A percentile compares a stretch with the other conserved stretches of the same genome.
These are phyloP conservation scores for Porphyrellus cyaneotinctus DNA, from an alignment of 768 basidiomycete genomes.

Conservation along the genomic window DNA sequence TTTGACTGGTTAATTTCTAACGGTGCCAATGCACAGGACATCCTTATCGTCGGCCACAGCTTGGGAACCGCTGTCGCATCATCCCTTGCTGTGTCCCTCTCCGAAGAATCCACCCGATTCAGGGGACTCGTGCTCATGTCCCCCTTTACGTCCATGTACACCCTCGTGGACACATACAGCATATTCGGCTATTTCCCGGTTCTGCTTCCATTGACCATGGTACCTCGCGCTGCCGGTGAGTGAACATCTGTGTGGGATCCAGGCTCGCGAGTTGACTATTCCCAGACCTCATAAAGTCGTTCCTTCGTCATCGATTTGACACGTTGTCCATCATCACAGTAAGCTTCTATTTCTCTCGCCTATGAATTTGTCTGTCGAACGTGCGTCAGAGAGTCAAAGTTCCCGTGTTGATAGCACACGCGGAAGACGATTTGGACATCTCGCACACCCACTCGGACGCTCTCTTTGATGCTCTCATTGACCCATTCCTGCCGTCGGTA, in stretches of 20 bases:
- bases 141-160: conserved; percentile 57
- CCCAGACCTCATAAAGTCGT: conserved; percentile 52
- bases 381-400: conserved; percentile 54
- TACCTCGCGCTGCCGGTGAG: conserved; percentile 64
- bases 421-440: conserved; percentile 72
- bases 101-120: conserved; percentile 39
- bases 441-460: conserved; percentile 62
- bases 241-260: conserved; percentile 30
- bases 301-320: conserved; percentile 56
- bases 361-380: background rate
- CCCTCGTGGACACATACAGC: conserved; percentile 63
- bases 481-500: conserved; percentile 54
- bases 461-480: conserved; percentile 66
- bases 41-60: conserved; percentile 82
- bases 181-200: conserved; percentile 66
- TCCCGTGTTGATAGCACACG: conserved; percentile 70
- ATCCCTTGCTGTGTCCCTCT: conserved; percentile 45
- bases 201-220: conserved; percentile 59
- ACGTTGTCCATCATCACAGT: conserved; percentile 61
- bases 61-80: conserved; percentile 80
- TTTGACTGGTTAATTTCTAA: conserved; percentile 71
- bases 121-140: conserved; percentile 49
- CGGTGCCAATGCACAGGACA: conserved; percentile 52
- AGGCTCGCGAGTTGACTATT: background rate
- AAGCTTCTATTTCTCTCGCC: conserved; percentile 17